Evolutionary conservation across 305 asterid species (phyloP), one percentile per base, ranked within the genome.

Genomic region (Fraxinus baroniana): DNA sequence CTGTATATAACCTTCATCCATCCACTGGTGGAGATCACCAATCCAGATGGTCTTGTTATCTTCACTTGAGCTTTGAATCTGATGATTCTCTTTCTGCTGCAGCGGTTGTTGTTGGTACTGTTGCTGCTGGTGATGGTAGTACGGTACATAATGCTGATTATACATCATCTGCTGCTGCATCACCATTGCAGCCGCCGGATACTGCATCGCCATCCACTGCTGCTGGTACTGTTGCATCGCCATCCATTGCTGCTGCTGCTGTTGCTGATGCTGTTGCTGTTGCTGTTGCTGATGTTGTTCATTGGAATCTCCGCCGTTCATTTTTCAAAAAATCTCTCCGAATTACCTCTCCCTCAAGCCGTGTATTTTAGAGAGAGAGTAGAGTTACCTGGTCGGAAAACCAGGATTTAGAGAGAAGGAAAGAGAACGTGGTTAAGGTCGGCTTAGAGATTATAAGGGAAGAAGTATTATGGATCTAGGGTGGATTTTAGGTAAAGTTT

Each of bases 11-110:
- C 81, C 77, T 78, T 95, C 99, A 79, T 94, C 97, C 99, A 97
- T 97, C 99, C 99, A 97, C 68, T 87, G 98, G 87, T 91, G 98
- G 68, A 97, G 98, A 92, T 97, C 99, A 60, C 98, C 99, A 85
- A 97, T 97, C 99, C 99, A 97, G 88, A 97, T 87, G 84, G 99
- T 93, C 84, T 89, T 91, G 64, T 97, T 97, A 82, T 96, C 99
- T 28, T 97, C 98, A 12, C 89, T 86, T 17, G 94, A 79, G 80
- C 84, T 82, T 84, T 92, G 98, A 90, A 90, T 89, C 97, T 88
- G 97, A 15, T 70, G 3, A 30, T 70, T 70, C 18, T 70, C 75
- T 7, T 30, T 70, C 75, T 78, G 85, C 39, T 83, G 88, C 66
- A 77, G 91, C 82, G 85, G 81, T 66, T 66, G 89, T 68, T 86